Percentiles rank a stretch among this genome's conserved stretches.
These are phyloP conservation scores for Haplographium delicatum DNA, from an alignment of 495 filamentous ascomycete species.

Conservation along the genomic window DNA sequence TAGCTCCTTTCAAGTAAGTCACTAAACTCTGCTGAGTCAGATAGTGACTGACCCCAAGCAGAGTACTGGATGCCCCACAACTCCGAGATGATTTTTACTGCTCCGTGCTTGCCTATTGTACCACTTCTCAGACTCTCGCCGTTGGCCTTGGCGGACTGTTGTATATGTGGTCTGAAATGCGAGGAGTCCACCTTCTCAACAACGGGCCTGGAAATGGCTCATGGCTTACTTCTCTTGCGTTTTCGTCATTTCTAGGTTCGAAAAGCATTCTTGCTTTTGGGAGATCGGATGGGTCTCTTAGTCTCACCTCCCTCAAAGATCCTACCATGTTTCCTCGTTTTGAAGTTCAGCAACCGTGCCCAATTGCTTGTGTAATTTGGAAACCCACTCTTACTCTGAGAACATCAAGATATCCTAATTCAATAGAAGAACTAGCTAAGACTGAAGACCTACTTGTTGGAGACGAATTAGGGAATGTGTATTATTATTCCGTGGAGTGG, in stretches of 20 bases:
- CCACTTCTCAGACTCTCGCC: slow-evolving; percentile 66
- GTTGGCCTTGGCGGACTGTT: slow-evolving; percentile 71
- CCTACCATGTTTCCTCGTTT: slow-evolving; percentile 57
- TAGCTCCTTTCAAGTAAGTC: slow-evolving; percentile 71
- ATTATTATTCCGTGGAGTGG: slow-evolving; percentile 91
- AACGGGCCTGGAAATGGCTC: slow-evolving; percentile 31
- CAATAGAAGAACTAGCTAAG: slow-evolving; percentile 36
- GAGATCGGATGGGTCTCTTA: slow-evolving; percentile 59
- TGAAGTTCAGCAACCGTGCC: slow-evolving; percentile 60
- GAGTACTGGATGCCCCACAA: slow-evolving; percentile 79
- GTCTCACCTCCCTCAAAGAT: slow-evolving; percentile 47
- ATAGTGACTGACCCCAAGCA: slow-evolving; percentile 19
- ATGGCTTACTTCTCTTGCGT: slow-evolving; percentile 75
- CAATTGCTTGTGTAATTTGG: slow-evolving; percentile 74
- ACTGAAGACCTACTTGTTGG: slow-evolving; percentile 84
- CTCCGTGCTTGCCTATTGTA: slow-evolving; percentile 81
- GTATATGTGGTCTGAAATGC: slow-evolving; percentile 82
- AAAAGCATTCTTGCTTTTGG: slow-evolving; percentile 83
- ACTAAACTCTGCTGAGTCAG: background rate
- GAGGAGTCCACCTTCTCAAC: slow-evolving; percentile 45
- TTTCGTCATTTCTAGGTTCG: slow-evolving; percentile 73
- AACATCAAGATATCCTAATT: slow-evolving; percentile 31
- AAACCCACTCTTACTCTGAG: slow-evolving; percentile 43
- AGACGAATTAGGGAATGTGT: slow-evolving; percentile 79
- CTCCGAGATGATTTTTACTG: slow-evolving; percentile 96